These are phyloP conservation scores for Bipolaris zeicola DNA, from an alignment of 2,329 filamentous ascomycete genomes.

Conservation along the genomic window DNA sequence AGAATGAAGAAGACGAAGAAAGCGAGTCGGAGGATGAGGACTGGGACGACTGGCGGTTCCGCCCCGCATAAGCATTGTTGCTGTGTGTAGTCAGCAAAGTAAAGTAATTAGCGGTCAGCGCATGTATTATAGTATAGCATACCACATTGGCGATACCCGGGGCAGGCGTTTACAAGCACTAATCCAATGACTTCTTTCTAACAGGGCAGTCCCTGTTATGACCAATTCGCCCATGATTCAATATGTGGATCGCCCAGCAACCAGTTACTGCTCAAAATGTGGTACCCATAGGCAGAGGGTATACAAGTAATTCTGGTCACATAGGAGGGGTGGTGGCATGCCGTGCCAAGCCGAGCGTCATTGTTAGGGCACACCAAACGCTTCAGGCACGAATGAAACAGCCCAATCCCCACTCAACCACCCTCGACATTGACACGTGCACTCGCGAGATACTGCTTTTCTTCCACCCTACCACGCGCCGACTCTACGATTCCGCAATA, in stretches of 20 bases:
- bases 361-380: constrained; percentile 22
- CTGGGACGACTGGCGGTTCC: constrained; percentile 48
- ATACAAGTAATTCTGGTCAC: not conserved
- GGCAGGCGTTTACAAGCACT: constrained; percentile 19
- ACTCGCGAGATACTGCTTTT: constrained; percentile 7
- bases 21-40: constrained; percentile 49
- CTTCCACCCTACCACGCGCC: constrained; percentile 2
- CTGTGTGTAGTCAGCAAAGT: constrained; percentile 18
- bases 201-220: constrained; percentile 2
- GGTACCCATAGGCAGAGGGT: not conserved
- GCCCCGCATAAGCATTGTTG: constrained; percentile 32
- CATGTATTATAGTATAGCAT: constrained; percentile 30
- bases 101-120: constrained; percentile 16
- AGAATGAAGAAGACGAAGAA: constrained; percentile 33
- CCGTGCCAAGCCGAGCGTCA: constrained; percentile 18
- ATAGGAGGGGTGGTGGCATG: constrained; percentile 6
- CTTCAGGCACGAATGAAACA: constrained; percentile 22
- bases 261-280: not conserved
- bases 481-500: not conserved
- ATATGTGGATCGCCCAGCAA: not conserved
- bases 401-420: constrained; percentile 16
- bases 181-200: constrained; percentile 8
- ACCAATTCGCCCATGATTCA: not conserved
- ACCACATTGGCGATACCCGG: constrained; percentile 30
- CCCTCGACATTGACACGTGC: constrained; percentile 14